These are phyloP conservation scores for Chlamydomonas eustigma DNA, from an alignment of 139 green algal species.

Conservation along the genomic window DNA sequence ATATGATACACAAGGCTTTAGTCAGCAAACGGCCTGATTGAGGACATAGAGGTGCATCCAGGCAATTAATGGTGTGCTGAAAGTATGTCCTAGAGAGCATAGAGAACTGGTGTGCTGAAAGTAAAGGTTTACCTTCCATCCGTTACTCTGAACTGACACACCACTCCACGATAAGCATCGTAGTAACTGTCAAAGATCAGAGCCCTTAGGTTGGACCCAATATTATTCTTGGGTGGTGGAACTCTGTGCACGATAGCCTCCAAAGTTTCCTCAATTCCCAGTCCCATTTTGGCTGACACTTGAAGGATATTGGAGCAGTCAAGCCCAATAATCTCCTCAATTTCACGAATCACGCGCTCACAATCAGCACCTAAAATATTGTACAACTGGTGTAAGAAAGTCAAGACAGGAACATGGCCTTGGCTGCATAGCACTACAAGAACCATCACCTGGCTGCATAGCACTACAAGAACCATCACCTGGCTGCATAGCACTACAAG, in stretches of 20 bases:
- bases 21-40: too few relatives aligned
- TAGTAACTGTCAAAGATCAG: constrained; percentile 99
- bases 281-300: constrained; percentile 49
- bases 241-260: constrained; percentile 83
- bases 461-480: too few relatives aligned
- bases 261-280: constrained; percentile 90
- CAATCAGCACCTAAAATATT: constrained; percentile 71
- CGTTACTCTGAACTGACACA: constrained; percentile 49
- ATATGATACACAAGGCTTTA: not conserved
- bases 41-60: too few relatives aligned
- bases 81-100: too few relatives aligned
- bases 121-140: constrained; percentile 12
- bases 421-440: not conserved
- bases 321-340: constrained; percentile 94
- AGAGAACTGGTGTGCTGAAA: too few relatives aligned
- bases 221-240: constrained; percentile 69
- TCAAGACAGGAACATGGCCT: not conserved
- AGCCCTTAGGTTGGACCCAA: constrained; percentile 62
- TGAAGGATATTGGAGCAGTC: constrained; percentile 72
- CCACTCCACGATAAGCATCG: constrained; percentile 76
- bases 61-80: too few relatives aligned
- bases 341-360: constrained; percentile 86
- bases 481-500: too few relatives aligned
- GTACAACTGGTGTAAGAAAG: not conserved
- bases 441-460: too few relatives aligned